Evolutionary conservation across 495 filamentous ascomycete genomes (phyloP).

Genomic region (Podospora conica): DNA sequence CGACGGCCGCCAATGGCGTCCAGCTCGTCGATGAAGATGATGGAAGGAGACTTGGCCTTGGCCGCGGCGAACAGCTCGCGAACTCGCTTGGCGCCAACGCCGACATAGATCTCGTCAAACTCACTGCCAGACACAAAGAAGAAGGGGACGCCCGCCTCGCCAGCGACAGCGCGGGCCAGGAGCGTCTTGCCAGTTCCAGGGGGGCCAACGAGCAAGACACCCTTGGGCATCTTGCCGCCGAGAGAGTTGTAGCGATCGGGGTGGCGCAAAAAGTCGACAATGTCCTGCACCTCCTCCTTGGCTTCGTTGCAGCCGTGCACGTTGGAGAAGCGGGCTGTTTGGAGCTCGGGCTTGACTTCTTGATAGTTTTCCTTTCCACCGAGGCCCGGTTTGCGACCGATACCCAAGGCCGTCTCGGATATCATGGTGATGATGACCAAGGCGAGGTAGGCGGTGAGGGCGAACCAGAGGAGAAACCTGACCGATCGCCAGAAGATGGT

Average conservation of each 20-base stretch:
- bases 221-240: slow-evolving; percentile 93
- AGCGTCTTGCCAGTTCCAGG: slow-evolving; percentile 98
- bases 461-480: slow-evolving; percentile 75
- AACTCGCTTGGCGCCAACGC: slow-evolving; percentile 95
- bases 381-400: slow-evolving; percentile 68
- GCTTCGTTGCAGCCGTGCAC: slow-evolving; percentile 97
- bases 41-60: slow-evolving; percentile 83
- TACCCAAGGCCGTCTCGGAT: slow-evolving; percentile 65
- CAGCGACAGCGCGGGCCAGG: slow-evolving; percentile 89
- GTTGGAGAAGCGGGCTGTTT: slow-evolving; percentile 85
- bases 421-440: slow-evolving; percentile 70
- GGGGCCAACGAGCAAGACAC: slow-evolving; percentile 89
- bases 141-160: slow-evolving; percentile 95
- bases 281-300: slow-evolving; percentile 94
- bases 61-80: slow-evolving; percentile 89
- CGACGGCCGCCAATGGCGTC: slow-evolving; percentile 94
- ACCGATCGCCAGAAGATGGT: slow-evolving; percentile 80
- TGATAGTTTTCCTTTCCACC: slow-evolving; percentile 51
- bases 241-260: slow-evolving; percentile 86
- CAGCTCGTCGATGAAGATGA: slow-evolving; percentile 97
- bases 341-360: slow-evolving; percentile 83
- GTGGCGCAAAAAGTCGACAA: slow-evolving; percentile 91
- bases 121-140: slow-evolving; percentile 99
- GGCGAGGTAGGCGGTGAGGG: slow-evolving; percentile 64
- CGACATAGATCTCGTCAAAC: slow-evolving; percentile 97